Percentiles rank a stretch among this genome's conserved stretches.
phyloP scores from a whole-genome alignment of 768 basidiomycete species.

The Pholiota molesta region DNA sequence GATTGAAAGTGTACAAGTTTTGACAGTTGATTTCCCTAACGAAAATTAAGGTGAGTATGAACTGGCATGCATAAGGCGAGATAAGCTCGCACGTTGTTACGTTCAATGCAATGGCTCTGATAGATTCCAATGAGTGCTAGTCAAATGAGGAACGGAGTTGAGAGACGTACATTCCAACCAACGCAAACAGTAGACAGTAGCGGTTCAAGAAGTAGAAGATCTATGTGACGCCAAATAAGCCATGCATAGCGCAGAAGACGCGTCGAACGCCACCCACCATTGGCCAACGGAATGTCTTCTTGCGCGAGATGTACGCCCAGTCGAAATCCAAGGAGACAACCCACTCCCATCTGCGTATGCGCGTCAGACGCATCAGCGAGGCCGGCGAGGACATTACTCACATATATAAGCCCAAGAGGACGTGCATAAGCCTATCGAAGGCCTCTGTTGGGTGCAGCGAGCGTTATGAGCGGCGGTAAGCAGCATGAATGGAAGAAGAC shows the following conservation, averaged over 20 bases:
- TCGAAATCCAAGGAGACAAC: slow-evolving; percentile 64
- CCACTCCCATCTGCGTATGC: slow-evolving; percentile 62
- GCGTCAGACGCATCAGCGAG: slow-evolving; percentile 13
- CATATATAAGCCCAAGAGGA: slow-evolving; percentile 63
- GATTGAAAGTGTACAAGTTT: slow-evolving; percentile 68
- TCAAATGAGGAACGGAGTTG: slow-evolving; percentile 3
- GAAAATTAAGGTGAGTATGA: not conserved
- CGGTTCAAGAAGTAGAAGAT: slow-evolving; percentile 72
- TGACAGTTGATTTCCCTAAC: slow-evolving; percentile 62
- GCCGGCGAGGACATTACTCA: slow-evolving; percentile 29
- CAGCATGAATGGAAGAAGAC: slow-evolving; percentile 12
- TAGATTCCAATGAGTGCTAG: not conserved
- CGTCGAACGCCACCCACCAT: slow-evolving; percentile 43
- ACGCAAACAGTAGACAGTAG: slow-evolving; percentile 63
- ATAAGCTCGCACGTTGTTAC: slow-evolving; percentile 46
- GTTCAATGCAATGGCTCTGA: slow-evolving; percentile 59
- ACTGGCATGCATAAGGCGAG: not conserved
- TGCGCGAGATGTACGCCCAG: slow-evolving; percentile 60
- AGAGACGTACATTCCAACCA: slow-evolving; percentile 66
- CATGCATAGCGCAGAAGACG: not conserved
- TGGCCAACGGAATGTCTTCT: slow-evolving; percentile 66
- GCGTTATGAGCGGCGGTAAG: not conserved
- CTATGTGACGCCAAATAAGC: slow-evolving; percentile 31
- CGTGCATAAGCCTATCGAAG: slow-evolving; percentile 62
- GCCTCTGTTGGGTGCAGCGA: slow-evolving; percentile 31